These are phyloP conservation scores for Dothiorella sarmentorum DNA, from an alignment of 2,329 filamentous ascomycete genomes.

Conservation along the genomic window DNA sequence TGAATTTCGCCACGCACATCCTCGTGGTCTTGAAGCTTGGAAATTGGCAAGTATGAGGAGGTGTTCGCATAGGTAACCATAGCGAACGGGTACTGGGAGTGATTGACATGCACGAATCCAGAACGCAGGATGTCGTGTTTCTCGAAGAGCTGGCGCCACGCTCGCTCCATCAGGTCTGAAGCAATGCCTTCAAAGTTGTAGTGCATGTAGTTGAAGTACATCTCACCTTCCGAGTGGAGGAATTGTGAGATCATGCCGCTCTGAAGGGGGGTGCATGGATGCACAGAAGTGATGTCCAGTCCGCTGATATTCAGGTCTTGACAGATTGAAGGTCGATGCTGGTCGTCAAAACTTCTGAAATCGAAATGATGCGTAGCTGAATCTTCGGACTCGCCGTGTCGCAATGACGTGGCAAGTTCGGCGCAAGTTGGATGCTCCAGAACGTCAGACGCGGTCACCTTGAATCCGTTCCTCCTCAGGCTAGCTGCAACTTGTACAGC, in stretches of 20 bases:
- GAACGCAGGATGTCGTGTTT: constrained; percentile 71
- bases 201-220: constrained; percentile 74
- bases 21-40: constrained; percentile 8
- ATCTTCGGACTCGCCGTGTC: background rate
- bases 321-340: constrained; percentile 37
- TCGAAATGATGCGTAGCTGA: constrained; percentile 36
- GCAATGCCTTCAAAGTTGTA: constrained; percentile 50
- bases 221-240: constrained; percentile 59
- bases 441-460: constrained; percentile 67
- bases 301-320: constrained; percentile 29
- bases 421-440: constrained; percentile 52
- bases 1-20: constrained; percentile 10
- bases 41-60: constrained; percentile 36
- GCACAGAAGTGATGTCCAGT: constrained; percentile 52
- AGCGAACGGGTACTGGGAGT: constrained; percentile 61
- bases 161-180: constrained; percentile 44
- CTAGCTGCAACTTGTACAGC: constrained; percentile 71
- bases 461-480: constrained; percentile 58
- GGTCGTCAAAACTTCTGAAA: constrained; percentile 50
- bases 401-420: constrained; percentile 28
- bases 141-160: constrained; percentile 57
- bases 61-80: constrained; percentile 63
- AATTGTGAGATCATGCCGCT: constrained; percentile 76
- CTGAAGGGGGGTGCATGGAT: constrained; percentile 78
- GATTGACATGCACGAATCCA: constrained; percentile 64